Percentiles rank a stretch among this genome's conserved stretches.
Conservation (phyloP, 1,139 yeast genomes). For the Suhomyces ambrosiae region DNA sequence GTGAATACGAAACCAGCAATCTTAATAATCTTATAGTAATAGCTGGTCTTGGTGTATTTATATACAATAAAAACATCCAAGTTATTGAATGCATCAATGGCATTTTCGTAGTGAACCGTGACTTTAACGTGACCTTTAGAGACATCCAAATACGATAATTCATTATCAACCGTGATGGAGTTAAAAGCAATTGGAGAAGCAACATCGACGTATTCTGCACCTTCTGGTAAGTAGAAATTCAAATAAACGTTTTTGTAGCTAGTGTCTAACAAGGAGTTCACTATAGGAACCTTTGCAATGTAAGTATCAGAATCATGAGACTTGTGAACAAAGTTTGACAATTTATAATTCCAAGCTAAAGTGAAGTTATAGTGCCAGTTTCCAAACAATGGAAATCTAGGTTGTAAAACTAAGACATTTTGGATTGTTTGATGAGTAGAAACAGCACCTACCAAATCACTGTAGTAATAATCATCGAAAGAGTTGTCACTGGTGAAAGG, state of each 20-base stretch:
- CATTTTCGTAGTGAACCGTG: conserved; percentile 59
- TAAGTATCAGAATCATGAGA: conserved; percentile 51
- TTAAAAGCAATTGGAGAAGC: conserved; percentile 56
- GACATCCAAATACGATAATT: conserved; percentile 75
- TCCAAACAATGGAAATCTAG: conserved; percentile 92
- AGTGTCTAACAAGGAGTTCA: conserved; percentile 71
- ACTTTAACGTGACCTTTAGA: conserved; percentile 78
- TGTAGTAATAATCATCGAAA: conserved; percentile 67
- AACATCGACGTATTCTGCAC: conserved; percentile 65
- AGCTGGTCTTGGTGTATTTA: conserved; percentile 54
- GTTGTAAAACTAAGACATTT: conserved; percentile 62
- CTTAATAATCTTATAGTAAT: conserved; percentile 65
- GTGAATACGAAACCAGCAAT: conserved; percentile 65
- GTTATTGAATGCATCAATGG: conserved; percentile 69
- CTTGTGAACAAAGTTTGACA: conserved; percentile 54
- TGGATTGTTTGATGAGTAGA: conserved; percentile 66
- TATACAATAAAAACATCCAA: conserved; percentile 65
- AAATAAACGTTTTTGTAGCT: conserved; percentile 65
- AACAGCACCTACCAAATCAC: conserved; percentile 94
- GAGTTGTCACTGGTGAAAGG: conserved; percentile 46
- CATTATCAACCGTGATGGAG: conserved; percentile 39
- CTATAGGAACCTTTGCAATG: conserved; percentile 66
- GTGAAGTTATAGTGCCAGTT: conserved; percentile 97
- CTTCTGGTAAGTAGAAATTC: conserved; percentile 83
- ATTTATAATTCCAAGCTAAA: conserved; percentile 79